Percentiles rank a stretch among this genome's conserved stretches.
These are phyloP conservation scores for Cladosporium phlei DNA, from an alignment of 2,329 filamentous ascomycete species.

Conservation along the genomic window DNA sequence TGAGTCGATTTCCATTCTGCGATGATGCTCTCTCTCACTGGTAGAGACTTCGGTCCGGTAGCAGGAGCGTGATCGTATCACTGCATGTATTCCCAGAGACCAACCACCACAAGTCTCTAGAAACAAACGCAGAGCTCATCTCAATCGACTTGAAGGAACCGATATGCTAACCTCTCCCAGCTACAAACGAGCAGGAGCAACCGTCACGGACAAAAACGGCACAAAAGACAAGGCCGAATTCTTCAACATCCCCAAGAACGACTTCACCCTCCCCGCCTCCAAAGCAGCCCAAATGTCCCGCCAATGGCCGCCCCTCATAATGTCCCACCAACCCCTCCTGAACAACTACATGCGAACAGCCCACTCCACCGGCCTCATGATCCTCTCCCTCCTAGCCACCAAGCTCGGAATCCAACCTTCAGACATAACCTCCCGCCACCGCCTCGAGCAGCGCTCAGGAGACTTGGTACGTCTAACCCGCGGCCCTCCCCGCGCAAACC, in stretches of 20 bases:
- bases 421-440: conserved; percentile 44
- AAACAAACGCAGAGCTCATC: too few species aligned
- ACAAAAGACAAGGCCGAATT: conserved; percentile 53
- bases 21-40: not conserved
- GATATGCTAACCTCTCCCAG: conserved; percentile 13
- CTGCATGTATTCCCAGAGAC: too few species aligned
- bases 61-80: too few species aligned
- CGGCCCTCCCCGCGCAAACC: conserved; percentile 42
- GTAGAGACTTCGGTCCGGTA: too few species aligned
- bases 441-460: conserved; percentile 39
- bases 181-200: conserved; percentile 40
- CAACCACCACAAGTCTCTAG: too few species aligned
- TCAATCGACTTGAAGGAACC: conserved; percentile 26
- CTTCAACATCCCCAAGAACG: conserved; percentile 53
- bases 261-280: conserved; percentile 41
- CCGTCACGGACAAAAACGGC: conserved; percentile 44
- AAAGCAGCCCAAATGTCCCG: conserved; percentile 27
- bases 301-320: conserved; percentile 25
- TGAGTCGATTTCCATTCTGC: not conserved
- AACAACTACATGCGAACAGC: conserved; percentile 43
- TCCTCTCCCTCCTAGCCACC: conserved; percentile 44
- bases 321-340: conserved; percentile 30
- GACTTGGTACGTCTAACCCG: conserved; percentile 52
- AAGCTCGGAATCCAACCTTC: conserved; percentile 41
- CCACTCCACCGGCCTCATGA: conserved; percentile 43